Evolutionary conservation across 805 yeast species (phyloP).

Genomic region (Candida lessepsii): DNA sequence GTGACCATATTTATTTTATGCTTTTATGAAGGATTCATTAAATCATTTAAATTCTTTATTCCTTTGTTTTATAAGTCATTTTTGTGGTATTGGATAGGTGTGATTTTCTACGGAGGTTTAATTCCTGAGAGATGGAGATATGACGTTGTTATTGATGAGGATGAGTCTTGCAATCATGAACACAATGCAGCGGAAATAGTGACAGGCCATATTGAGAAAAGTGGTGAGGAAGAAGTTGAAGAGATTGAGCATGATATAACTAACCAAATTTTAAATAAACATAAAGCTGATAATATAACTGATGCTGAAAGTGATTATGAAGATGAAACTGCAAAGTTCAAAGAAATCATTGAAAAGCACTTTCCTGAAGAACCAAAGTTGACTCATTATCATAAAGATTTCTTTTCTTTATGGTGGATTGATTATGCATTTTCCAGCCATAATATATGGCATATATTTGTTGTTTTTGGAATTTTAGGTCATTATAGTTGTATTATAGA

Average conservation of each 20-base stretch:
- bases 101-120: conserved; percentile 79
- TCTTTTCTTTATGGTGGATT: conserved; percentile 77
- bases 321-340: conserved; percentile 21
- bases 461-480: conserved; percentile 83
- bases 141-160: conserved; percentile 58
- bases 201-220: conserved; percentile 31
- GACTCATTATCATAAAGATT: conserved; percentile 37
- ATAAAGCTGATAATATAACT: background rate
- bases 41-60: conserved; percentile 52
- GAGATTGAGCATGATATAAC: conserved; percentile 24
- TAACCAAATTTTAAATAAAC: conserved; percentile 9
- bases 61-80: conserved; percentile 73
- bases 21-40: conserved; percentile 52
- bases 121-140: conserved; percentile 87
- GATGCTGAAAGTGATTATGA: conserved; percentile 10
- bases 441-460: conserved; percentile 92
- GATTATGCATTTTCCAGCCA: conserved; percentile 77
- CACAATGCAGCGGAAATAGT: conserved; percentile 31
- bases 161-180: conserved; percentile 23
- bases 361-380: conserved; percentile 32
- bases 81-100: conserved; percentile 76
- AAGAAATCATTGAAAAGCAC: conserved; percentile 33
- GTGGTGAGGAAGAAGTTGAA: conserved; percentile 39
- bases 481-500: conserved; percentile 79
- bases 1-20: conserved; percentile 59